A percentile compares a stretch with the other conserved stretches of the same genome.
These are phyloP conservation scores for Beauveria varroae DNA, from an alignment of 2,329 filamentous ascomycete species.

Conservation along the genomic window DNA sequence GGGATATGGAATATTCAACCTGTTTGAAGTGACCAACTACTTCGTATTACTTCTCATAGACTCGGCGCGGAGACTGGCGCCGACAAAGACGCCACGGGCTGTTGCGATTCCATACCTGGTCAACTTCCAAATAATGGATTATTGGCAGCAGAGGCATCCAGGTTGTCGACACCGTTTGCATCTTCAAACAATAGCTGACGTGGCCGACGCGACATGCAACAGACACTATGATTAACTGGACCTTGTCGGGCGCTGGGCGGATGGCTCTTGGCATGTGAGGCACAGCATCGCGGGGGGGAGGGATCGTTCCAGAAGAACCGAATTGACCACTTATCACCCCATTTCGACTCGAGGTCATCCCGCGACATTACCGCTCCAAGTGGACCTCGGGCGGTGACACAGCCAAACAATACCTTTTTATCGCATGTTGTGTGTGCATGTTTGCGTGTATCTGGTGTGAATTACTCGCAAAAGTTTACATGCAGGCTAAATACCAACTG, in stretches of 20 bases:
- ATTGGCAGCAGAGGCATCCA: background rate
- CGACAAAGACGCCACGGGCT: background rate
- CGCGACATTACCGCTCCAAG: background rate
- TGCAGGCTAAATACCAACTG: too few relatives aligned
- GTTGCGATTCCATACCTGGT: background rate
- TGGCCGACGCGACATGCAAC: background rate
- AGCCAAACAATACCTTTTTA: background rate
- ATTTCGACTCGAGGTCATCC: background rate
- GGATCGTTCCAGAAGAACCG: slow-evolving; percentile 1
- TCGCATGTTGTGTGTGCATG: background rate
- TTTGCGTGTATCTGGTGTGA: background rate
- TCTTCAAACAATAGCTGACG: background rate
- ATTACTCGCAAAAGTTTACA: background rate
- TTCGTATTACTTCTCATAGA: background rate
- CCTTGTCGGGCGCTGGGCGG: background rate
- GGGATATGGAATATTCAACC: background rate
- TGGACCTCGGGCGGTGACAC: background rate
- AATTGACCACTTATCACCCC: background rate
- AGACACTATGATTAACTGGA: too few relatives aligned
- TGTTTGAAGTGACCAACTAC: background rate
- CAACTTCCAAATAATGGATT: too few relatives aligned
- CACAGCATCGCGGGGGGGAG: background rate
- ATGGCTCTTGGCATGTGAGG: slow-evolving; percentile 2
- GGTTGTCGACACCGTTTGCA: background rate
- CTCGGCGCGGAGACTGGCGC: too few relatives aligned